Evolutionary conservation across 495 filamentous ascomycete species (phyloP).

Genomic region (Lasiosphaeria ovina): DNA sequence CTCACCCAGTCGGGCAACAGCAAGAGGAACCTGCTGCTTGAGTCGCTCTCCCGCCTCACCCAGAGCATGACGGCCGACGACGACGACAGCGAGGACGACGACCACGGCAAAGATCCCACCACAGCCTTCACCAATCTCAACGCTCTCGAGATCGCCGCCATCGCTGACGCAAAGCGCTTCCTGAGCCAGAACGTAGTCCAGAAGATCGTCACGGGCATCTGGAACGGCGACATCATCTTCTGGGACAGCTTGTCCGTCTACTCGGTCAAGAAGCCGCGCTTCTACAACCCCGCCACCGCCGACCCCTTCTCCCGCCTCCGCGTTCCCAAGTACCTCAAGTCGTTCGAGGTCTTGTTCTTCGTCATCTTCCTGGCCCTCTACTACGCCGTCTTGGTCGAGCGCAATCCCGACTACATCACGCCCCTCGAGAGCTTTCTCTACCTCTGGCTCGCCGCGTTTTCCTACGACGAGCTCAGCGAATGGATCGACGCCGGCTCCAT

Average conservation of each 20-base stretch:
- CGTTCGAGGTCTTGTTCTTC: constrained; percentile 87
- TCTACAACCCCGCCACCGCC: constrained; percentile 72
- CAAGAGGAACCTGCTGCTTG: constrained; percentile 37
- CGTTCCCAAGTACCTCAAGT: constrained; percentile 89
- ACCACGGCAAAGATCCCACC: constrained; percentile 55
- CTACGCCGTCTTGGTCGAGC: constrained; percentile 73
- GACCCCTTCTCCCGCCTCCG: constrained; percentile 83
- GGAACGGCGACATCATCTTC: constrained; percentile 89
- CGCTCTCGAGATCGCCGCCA: constrained; percentile 84
- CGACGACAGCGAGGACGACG: constrained; percentile 36
- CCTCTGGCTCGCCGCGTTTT: constrained; percentile 78
- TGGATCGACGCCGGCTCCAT: constrained; percentile 78
- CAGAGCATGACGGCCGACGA: constrained; percentile 42
- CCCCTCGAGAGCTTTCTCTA: constrained; percentile 55
- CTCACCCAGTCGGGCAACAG: constrained; percentile 18
- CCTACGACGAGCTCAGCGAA: constrained; percentile 81
- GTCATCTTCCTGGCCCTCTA: constrained; percentile 76
- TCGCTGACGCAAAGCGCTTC: constrained; percentile 88
- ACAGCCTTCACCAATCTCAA: constrained; percentile 74
- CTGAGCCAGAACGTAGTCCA: constrained; percentile 83
- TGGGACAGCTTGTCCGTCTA: constrained; percentile 80
- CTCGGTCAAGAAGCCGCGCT: constrained; percentile 74
- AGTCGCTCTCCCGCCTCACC: constrained; percentile 46
- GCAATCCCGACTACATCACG: constrained; percentile 49
- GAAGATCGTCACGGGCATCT: constrained; percentile 83